Evolutionary conservation across 2,329 filamentous ascomycete species (phyloP).

Genomic region (Monilinia laxa): DNA sequence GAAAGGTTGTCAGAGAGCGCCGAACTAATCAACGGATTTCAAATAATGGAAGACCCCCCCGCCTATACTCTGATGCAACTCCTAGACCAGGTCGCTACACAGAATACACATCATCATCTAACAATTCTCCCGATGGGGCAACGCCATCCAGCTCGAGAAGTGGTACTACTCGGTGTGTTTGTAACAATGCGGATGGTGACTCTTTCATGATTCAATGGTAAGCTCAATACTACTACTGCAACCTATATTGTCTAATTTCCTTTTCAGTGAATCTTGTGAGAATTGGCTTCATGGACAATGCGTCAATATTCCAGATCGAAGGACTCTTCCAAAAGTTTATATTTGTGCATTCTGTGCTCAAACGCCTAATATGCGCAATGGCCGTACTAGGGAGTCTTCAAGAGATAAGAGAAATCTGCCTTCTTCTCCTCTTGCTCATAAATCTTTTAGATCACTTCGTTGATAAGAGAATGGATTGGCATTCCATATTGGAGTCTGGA

Average conservation of each 20-base stretch:
- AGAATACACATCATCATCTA: conserved; percentile 43
- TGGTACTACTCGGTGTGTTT: conserved; percentile 55
- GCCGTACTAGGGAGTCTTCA: conserved; percentile 46
- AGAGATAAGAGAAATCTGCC: conserved; percentile 30
- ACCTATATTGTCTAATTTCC: conserved; percentile 29
- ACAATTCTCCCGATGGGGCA: conserved; percentile 50
- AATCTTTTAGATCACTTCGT: conserved; percentile 47
- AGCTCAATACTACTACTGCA: conserved; percentile 32
- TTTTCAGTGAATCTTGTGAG: conserved; percentile 55
- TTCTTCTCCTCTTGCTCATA: conserved; percentile 46
- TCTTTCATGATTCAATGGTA: conserved; percentile 66
- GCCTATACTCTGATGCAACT: conserved; percentile 28
- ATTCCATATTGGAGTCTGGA: background rate
- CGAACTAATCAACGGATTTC: conserved; percentile 33
- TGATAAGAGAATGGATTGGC: conserved; percentile 29
- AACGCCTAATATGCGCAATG: conserved; percentile 54
- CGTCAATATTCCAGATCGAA: conserved; percentile 54
- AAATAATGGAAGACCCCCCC: conserved; percentile 32
- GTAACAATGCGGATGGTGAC: conserved; percentile 46
- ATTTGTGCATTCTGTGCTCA: conserved; percentile 64
- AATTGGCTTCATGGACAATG: conserved; percentile 65
- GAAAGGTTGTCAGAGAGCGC: conserved; percentile 48
- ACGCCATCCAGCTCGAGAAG: conserved; percentile 45
- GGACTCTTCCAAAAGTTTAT: conserved; percentile 58
- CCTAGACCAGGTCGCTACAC: conserved; percentile 31